Evolutionary conservation across 176 grass and related monocot genomes (phyloP).

Genomic region (Chrysopogon serrulatus): DNA sequence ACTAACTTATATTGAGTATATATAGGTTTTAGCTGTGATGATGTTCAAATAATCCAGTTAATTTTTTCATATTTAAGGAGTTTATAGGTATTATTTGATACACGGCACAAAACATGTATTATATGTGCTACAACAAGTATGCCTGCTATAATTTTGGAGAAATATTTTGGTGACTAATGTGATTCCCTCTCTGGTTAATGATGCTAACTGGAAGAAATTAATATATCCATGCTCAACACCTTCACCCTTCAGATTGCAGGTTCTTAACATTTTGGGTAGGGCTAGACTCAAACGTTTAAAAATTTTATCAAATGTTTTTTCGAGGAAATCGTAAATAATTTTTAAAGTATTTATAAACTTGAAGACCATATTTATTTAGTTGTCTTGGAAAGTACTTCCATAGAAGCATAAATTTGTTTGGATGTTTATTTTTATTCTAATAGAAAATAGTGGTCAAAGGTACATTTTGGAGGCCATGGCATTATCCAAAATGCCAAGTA

Average conservation of each 20-base stretch:
- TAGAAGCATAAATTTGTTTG: background rate
- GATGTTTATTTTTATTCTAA: too few species aligned
- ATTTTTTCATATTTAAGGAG: background rate
- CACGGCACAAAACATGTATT: background rate
- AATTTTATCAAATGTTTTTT: background rate
- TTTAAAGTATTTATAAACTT: background rate
- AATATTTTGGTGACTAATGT: background rate
- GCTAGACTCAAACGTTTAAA: background rate
- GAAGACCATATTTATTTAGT: background rate
- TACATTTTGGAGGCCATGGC: too few species aligned
- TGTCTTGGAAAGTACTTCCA: background rate
- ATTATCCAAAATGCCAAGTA: too few species aligned
- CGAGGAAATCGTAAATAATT: too few species aligned
- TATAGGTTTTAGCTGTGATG: background rate
- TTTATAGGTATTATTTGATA: background rate
- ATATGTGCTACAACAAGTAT: background rate
- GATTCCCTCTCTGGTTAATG: background rate
- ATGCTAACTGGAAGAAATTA: background rate
- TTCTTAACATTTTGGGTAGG: background rate
- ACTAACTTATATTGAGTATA: background rate
- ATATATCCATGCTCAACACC: background rate
- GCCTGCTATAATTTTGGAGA: background rate
- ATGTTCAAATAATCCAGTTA: too few species aligned
- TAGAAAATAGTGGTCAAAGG: too few species aligned
- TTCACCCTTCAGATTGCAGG: background rate